Conservation (phyloP, 495 filamentous ascomycete species). For the Penicillium cataractarum region DNA sequence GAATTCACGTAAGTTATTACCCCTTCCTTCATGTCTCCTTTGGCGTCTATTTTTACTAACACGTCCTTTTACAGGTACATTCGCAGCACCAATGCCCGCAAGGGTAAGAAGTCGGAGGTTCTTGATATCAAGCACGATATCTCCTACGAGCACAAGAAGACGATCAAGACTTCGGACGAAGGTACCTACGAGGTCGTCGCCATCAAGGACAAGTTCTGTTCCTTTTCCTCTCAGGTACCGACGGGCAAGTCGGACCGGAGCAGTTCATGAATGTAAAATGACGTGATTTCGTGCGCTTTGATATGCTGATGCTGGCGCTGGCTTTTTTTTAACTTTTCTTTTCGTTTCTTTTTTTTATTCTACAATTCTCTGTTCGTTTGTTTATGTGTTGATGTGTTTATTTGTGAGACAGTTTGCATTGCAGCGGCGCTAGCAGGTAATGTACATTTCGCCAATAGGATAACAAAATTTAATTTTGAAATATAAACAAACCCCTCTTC, state of each 20-base stretch:
- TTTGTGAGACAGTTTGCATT: conserved; percentile 38
- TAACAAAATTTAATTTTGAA: conserved; percentile 10
- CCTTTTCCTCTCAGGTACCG: conserved; percentile 69
- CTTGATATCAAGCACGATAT: conserved; percentile 88
- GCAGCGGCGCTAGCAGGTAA: conserved; percentile 41
- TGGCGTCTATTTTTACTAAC: conserved; percentile 6
- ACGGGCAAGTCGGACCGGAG: conserved; percentile 50
- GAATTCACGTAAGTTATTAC: conserved; percentile 76
- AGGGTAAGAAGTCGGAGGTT: conserved; percentile 74
- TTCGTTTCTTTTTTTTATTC: not conserved
- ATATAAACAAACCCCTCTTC: conserved; percentile 14
- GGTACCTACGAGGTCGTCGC: conserved; percentile 96
- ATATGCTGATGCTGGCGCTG: conserved; percentile 21
- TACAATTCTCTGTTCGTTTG: not conserved
- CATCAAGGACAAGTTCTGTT: conserved; percentile 89
- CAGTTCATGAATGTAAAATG: conserved; percentile 25
- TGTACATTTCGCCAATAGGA: conserved; percentile 30
- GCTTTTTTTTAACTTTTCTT: not conserved
- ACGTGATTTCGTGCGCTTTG: conserved; percentile 27
- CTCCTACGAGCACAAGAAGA: conserved; percentile 77
- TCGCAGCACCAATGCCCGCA: conserved; percentile 77
- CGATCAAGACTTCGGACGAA: conserved; percentile 82
- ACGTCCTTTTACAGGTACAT: conserved; percentile 62
- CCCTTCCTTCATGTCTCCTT: not conserved
- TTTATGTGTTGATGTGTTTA: conserved; percentile 2